Evolutionary conservation across 2,329 filamentous ascomycete species (phyloP), one percentile per base, ranked within the genome.

Genomic region (Zymoseptoria crescenta): DNA sequence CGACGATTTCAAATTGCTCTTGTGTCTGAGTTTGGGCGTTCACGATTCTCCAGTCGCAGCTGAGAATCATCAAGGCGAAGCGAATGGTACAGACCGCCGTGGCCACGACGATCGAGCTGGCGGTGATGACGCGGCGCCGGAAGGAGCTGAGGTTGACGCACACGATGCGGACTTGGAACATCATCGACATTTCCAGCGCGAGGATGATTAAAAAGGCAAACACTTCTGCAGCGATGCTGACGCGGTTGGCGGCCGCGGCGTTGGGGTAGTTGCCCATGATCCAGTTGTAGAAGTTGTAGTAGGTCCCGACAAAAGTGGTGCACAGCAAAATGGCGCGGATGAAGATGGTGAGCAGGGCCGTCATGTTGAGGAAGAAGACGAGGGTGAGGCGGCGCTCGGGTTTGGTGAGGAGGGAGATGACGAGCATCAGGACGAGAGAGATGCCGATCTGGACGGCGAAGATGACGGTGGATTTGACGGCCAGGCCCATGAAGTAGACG

Each of bases 391-490:
- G 82, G 71, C 89, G 91, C 64, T 83, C 77, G 0, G 77, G 71
- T 20, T 83, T 83, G 0, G 88, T 91, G 72, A 92, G 80, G 59
- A 87, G 74, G 9, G 91, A 74, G 2, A 92, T 76, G 29, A 88
- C 78, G 50, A 87, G 65, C 19, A 92, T 76, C 68, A 91, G 82
- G 61, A 87, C 74, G 59, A 86, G 64, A 52, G 82, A 83, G 24
- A 87, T 83, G 29, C 89, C 89, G 55, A 91, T 79, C 71, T 93
- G 88, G 19, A 81, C 75, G 56, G 83, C 86, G 70, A 87, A 89
- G 74, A 85, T 87, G 77, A 89, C 84, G 69, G 74, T 77, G 41
- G 58, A 62, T 16, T 62, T 58, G 59, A 78, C 72, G 60, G 76
- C 77, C 68, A 81, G 81, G 59, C 75, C 71, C 56, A 79, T 72